Percentiles rank a stretch among this genome's conserved stretches.
These are phyloP conservation scores for Cyclostephanos tholiformis DNA, from an alignment of 108 stramenopile genomes.

Conservation along the genomic window DNA sequence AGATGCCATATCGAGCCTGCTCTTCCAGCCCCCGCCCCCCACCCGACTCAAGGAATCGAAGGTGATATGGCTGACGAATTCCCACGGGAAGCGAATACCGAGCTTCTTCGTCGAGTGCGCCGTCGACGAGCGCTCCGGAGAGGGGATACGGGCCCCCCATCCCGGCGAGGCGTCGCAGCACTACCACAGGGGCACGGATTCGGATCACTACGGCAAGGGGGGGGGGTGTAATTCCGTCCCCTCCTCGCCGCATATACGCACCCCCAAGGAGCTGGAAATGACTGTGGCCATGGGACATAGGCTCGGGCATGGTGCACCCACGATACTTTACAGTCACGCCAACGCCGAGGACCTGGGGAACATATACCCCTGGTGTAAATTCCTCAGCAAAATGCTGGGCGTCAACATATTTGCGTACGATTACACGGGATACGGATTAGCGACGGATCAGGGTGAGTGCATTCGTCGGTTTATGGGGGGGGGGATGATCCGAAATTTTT, in stretches of 20 bases:
- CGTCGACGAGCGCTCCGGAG: constrained; percentile 34
- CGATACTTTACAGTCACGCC: constrained; percentile 90
- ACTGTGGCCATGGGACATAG: constrained; percentile 11
- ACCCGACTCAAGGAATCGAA: constrained; percentile 91
- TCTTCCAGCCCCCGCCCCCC: constrained; percentile 90
- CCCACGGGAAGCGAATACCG: constrained; percentile 74
- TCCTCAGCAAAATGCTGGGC: constrained; percentile 86
- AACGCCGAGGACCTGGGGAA: constrained; percentile 96
- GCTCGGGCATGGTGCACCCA: constrained; percentile 55
- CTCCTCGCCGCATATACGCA: constrained; percentile 51
- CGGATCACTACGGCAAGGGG: constrained; percentile 1
- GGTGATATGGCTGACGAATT: constrained; percentile 86
- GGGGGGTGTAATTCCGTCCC: constrained; percentile 5
- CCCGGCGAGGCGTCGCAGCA: constrained; percentile 37
- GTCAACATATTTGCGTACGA: constrained; percentile 98
- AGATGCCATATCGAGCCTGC: constrained; percentile 82
- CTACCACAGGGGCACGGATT: neutral
- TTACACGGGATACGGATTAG: constrained; percentile 96
- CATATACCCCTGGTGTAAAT: constrained; percentile 92
- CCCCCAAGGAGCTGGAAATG: constrained; percentile 50
- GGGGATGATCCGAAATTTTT: neutral
- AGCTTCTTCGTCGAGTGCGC: constrained; percentile 82
- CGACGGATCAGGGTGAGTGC: constrained; percentile 75
- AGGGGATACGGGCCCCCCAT: constrained; percentile 42
- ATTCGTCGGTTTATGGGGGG: neutral